Conservation (phyloP, 2,329 filamentous ascomycete species). For the Alternaria sp. region DNA sequence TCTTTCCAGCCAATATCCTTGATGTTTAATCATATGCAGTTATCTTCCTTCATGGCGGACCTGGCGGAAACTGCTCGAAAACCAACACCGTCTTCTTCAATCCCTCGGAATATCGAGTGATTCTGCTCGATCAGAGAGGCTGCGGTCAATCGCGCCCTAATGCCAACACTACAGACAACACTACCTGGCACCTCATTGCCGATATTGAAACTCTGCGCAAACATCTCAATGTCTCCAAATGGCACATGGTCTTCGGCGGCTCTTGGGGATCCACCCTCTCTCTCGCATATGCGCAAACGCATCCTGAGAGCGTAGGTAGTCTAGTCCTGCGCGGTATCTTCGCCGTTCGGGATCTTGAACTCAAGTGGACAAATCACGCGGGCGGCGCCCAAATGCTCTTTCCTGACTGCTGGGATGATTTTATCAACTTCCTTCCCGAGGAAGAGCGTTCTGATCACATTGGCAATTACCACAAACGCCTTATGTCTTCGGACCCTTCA, state of each 20-base stretch:
- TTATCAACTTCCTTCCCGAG: constrained; percentile 50
- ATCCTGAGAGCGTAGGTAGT: constrained; percentile 52
- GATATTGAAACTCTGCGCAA: constrained; percentile 57
- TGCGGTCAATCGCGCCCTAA: constrained; percentile 56
- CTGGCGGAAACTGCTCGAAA: constrained; percentile 51
- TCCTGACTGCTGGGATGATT: constrained; percentile 53
- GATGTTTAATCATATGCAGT: constrained; percentile 30
- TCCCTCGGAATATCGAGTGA: constrained; percentile 55
- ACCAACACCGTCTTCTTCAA: constrained; percentile 56
- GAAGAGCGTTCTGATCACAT: constrained; percentile 51
- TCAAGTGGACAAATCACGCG: constrained; percentile 49
- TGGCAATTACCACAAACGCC: constrained; percentile 53
- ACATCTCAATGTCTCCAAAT: constrained; percentile 55
- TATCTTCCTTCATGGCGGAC: constrained; percentile 58
- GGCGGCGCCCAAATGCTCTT: constrained; percentile 47
- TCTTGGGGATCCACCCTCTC: constrained; percentile 60
- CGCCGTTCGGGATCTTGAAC: constrained; percentile 48
- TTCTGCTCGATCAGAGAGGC: constrained; percentile 60
- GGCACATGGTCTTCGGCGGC: constrained; percentile 59
- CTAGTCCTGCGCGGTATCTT: constrained; percentile 58
- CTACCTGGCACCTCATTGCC: constrained; percentile 55
- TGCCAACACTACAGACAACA: constrained; percentile 56
- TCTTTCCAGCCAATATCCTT: neutral
- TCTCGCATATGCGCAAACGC: constrained; percentile 56
- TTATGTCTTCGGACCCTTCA: constrained; percentile 47